phyloP scores from a whole-genome alignment of 2,329 filamentous ascomycete species.

The Gremmenia infestans region DNA sequence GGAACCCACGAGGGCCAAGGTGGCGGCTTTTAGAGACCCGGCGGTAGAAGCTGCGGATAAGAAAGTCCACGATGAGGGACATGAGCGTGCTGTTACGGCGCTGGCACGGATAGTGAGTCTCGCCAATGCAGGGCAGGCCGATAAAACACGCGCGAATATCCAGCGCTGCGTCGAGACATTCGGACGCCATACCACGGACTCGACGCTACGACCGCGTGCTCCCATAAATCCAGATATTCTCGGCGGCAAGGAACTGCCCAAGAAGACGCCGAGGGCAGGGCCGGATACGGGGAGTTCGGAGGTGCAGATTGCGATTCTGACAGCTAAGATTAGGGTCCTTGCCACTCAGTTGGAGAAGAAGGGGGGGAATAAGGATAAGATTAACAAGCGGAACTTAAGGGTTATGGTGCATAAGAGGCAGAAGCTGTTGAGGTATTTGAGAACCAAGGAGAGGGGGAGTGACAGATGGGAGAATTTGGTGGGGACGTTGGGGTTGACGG shows the following conservation, averaged over 20 bases:
- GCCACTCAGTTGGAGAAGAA: slow-evolving; percentile 65
- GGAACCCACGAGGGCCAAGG: slow-evolving; percentile 43
- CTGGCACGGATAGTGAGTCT: slow-evolving; percentile 75
- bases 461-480: slow-evolving; percentile 85
- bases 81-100: slow-evolving; percentile 67
- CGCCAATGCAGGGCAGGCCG: slow-evolving; percentile 70
- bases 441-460: slow-evolving; percentile 84
- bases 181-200: slow-evolving; percentile 85
- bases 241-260: slow-evolving; percentile 17
- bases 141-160: slow-evolving; percentile 77
- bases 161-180: slow-evolving; percentile 81
- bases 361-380: slow-evolving; percentile 76
- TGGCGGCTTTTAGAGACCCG: slow-evolving; percentile 38
- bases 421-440: slow-evolving; percentile 81
- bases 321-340: slow-evolving; percentile 83
- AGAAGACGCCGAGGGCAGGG: slow-evolving; percentile 64
- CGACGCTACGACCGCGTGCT: slow-evolving; percentile 47
- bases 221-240: slow-evolving; percentile 15
- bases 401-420: slow-evolving; percentile 84
- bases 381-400: slow-evolving; percentile 87
- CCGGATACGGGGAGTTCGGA: slow-evolving; percentile 92
- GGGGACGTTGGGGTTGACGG: slow-evolving; percentile 76
- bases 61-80: slow-evolving; percentile 47
- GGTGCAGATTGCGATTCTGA: slow-evolving; percentile 96
- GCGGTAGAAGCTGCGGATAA: slow-evolving; percentile 32